Evolutionary conservation across 2,329 filamentous ascomycete genomes (phyloP), one percentile per base, ranked within the genome.

Genomic region (Calonectria honghensis): DNA sequence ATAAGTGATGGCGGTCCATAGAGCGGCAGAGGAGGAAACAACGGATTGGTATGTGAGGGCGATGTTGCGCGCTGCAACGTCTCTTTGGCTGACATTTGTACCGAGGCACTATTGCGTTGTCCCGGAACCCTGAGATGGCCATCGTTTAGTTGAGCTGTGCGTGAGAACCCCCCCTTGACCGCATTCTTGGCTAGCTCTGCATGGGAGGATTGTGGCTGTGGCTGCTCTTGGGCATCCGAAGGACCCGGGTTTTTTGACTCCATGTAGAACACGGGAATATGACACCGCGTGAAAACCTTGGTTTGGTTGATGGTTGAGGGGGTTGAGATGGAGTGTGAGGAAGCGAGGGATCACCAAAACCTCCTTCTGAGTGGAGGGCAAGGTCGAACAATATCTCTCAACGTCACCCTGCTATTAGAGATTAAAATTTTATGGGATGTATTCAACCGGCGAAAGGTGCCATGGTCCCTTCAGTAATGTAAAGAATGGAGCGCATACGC

Each of bases 21-120:
- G 0, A 95, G 87, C 0, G 96, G 96, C 11, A 98, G 85, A 2
- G 95, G 94, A 7, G 96, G 96, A 78, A 98, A 98, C 6, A 98
- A 86, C 4, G 95, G 94, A 78, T 96, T 93, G 2, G 94, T 96
- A 76, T 91, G 90, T 10, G 92, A 92, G 1, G 92, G 91, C 0
- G 94, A 93, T 85, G 89, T 89, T 18, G 88, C 82, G 73, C 82
- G 85, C 54, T 85, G 84, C 24, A 91, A 78, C 20, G 88, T 88
- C 16, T 84, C 87, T 31, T 87, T 88, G 41, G 87, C 86, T 5
- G 88, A 86, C 70, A 87, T 87, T 74, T 88, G 82, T 71, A 86
- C 78, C 7, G 82, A 78, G 35, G 82, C 81, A 68, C 83, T 84
- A 70, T 87, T 85, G 35, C 81, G 75, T 45, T 79, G 70, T 29